These are phyloP conservation scores for Anethum foeniculum DNA, from an alignment of 140 eudicot genomes.

Conservation along the genomic window DNA sequence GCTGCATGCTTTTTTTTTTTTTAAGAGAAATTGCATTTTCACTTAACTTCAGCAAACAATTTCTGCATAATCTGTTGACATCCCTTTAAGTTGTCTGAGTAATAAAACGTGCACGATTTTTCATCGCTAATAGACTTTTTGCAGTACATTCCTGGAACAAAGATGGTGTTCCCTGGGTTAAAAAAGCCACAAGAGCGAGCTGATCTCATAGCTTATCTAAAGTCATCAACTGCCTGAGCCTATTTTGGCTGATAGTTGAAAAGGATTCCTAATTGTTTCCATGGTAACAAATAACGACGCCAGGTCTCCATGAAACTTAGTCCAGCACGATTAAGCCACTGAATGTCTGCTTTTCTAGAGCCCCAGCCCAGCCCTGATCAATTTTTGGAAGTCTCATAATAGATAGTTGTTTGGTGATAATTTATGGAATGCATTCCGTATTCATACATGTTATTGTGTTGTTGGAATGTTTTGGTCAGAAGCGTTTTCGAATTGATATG, in stretches of 20 bases:
- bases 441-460: neutral
- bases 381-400: neutral
- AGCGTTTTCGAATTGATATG: neutral
- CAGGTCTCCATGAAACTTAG: neutral
- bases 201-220: constrained; percentile 75
- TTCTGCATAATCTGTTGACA: neutral
- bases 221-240: constrained; percentile 55
- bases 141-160: constrained; percentile 89
- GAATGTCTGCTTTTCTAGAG: neutral
- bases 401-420: neutral
- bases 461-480: neutral
- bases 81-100: neutral
- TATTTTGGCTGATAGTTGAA: too few species aligned
- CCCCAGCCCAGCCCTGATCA: neutral
- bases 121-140: neutral
- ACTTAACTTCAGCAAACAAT: neutral
- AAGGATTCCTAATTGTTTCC: neutral
- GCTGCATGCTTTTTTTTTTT: neutral
- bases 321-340: neutral
- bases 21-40: neutral
- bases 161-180: constrained; percentile 93
- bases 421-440: neutral
- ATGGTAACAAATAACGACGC: neutral
- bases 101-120: neutral
- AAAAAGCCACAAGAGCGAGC: constrained; percentile 87